Evolutionary conservation across 1,139 yeast genomes (phyloP).

Genomic region (Geotrichum carabidarum): DNA sequence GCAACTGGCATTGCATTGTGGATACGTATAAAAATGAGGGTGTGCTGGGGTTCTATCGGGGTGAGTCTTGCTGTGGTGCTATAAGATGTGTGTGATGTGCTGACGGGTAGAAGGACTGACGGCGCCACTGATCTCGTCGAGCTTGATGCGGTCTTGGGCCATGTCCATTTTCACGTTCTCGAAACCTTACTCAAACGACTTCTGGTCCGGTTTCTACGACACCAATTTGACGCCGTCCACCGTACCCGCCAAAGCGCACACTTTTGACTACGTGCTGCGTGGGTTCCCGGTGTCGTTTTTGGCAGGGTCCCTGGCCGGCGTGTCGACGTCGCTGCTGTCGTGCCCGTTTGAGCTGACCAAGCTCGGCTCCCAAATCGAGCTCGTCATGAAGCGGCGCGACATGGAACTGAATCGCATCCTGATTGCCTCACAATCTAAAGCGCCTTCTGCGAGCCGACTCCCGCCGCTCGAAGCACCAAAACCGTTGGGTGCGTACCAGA

Average conservation of each 20-base stretch:
- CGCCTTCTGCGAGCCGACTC: background rate
- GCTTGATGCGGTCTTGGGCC: constrained; percentile 37
- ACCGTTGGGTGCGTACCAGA: constrained; percentile 41
- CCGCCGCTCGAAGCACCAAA: background rate
- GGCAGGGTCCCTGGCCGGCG: constrained; percentile 67
- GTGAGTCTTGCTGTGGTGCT: constrained; percentile 39
- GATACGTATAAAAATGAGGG: constrained; percentile 63
- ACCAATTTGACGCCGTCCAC: background rate
- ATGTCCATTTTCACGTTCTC: constrained; percentile 59
- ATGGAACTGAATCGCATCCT: constrained; percentile 34
- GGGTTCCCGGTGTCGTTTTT: constrained; percentile 60
- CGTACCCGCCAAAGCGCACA: background rate
- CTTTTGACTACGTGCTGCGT: constrained; percentile 37
- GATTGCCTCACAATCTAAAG: constrained; percentile 11
- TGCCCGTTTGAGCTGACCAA: constrained; percentile 86
- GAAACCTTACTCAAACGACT: constrained; percentile 43
- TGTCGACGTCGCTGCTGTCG: constrained; percentile 59
- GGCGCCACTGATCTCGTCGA: constrained; percentile 32
- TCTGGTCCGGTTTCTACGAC: constrained; percentile 26
- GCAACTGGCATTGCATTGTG: constrained; percentile 55
- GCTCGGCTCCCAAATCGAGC: constrained; percentile 66
- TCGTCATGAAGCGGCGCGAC: constrained; percentile 41
- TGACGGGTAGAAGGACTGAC: constrained; percentile 17
- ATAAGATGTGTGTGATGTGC: background rate
- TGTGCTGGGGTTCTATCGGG: constrained; percentile 65